These are phyloP conservation scores for Exophiala alcalophila DNA, from an alignment of 2,329 filamentous ascomycete genomes.

Conservation along the genomic window DNA sequence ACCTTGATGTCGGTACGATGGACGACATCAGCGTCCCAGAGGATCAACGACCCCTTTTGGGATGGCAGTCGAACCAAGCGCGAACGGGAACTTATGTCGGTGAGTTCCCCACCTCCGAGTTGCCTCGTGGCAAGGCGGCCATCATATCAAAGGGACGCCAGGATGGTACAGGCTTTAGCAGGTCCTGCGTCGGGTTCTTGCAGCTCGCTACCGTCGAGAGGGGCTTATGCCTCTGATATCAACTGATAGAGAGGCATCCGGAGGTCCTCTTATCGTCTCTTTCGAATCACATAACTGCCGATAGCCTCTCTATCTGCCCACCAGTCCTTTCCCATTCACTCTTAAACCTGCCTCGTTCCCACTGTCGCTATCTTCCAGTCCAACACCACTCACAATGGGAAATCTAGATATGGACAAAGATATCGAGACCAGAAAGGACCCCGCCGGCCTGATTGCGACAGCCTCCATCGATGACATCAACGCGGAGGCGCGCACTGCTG, in stretches of 20 bases:
- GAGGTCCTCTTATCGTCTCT: too few species aligned
- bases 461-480: conserved; percentile 29
- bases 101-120: conserved; percentile 2
- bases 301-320: too few species aligned
- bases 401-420: conserved; percentile 31
- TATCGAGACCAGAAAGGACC: conserved; percentile 25
- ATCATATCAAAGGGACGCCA: background rate
- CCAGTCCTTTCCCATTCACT: too few species aligned
- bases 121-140: conserved; percentile 6
- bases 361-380: background rate
- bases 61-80: conserved; percentile 1
- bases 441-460: conserved; percentile 24
- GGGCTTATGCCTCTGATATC: too few species aligned
- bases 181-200: conserved; percentile 1
- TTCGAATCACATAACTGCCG: too few species aligned
- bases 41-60: conserved; percentile 7
- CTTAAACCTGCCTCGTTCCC: too few species aligned
- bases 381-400: conserved; percentile 32
- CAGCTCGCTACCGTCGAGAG: conserved; percentile 14
- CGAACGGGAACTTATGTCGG: background rate
- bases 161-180: conserved; percentile 2
- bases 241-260: too few species aligned
- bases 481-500: conserved; percentile 35
- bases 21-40: conserved; percentile 4
- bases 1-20: too few species aligned